A percentile compares a stretch with the other conserved stretches of the same genome.
Evolutionary conservation across 2,329 filamentous ascomycete genomes (phyloP).

Genomic region (Tothia fuscella): DNA sequence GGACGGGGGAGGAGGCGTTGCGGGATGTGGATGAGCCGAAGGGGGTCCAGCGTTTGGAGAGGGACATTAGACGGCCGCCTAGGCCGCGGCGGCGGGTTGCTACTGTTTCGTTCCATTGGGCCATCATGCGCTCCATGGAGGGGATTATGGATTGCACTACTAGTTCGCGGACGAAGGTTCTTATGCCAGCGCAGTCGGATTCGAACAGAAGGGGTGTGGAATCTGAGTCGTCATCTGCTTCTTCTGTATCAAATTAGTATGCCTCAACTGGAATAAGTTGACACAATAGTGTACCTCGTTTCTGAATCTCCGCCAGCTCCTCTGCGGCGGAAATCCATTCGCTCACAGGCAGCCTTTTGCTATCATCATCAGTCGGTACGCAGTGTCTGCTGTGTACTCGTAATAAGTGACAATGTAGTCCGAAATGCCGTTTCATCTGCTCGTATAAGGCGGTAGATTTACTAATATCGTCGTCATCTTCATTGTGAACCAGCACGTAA

Average conservation of each 20-base stretch:
- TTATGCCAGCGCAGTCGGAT: slow-evolving; percentile 78
- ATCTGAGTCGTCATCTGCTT: slow-evolving; percentile 58
- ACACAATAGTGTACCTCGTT: slow-evolving; percentile 36
- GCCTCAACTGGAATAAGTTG: background rate
- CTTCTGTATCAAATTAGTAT: slow-evolving; percentile 30
- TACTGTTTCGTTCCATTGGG: slow-evolving; percentile 94
- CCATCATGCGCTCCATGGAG: slow-evolving; percentile 86
- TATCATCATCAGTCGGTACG: slow-evolving; percentile 83
- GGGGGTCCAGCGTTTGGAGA: slow-evolving; percentile 80
- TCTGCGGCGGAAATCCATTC: slow-evolving; percentile 86
- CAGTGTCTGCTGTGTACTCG: slow-evolving; percentile 75
- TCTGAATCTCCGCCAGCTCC: slow-evolving; percentile 63
- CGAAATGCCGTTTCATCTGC: slow-evolving; percentile 98
- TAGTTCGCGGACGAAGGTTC: slow-evolving; percentile 84
- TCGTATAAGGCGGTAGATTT: slow-evolving; percentile 87
- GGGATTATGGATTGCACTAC: slow-evolving; percentile 90
- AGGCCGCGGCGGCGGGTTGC: slow-evolving; percentile 81
- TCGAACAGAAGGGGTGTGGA: slow-evolving; percentile 75
- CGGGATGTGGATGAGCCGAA: slow-evolving; percentile 57
- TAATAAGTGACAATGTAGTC: slow-evolving; percentile 85
- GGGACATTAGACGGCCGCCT: slow-evolving; percentile 83
- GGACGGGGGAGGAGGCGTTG: slow-evolving; percentile 41
- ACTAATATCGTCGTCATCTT: slow-evolving; percentile 85
- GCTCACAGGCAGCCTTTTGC: slow-evolving; percentile 64
- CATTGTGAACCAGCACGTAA: slow-evolving; percentile 92